A percentile compares a stretch with the other conserved stretches of the same genome.
Evolutionary conservation across 2,329 filamentous ascomycete genomes (phyloP).

Genomic region (Fusarium pseudoanthophilum): DNA sequence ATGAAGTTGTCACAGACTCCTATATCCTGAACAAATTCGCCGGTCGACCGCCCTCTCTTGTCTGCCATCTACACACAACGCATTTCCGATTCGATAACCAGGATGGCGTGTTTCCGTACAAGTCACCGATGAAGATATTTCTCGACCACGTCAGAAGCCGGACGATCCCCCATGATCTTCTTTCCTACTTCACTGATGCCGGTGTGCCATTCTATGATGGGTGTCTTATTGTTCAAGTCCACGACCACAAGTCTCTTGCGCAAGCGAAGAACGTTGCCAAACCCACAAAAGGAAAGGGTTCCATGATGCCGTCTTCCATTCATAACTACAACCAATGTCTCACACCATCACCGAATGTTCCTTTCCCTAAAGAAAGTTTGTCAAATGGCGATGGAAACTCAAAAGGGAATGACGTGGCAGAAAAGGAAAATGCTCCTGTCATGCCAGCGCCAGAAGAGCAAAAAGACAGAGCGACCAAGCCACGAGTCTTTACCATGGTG

Average conservation of each 20-base stretch:
- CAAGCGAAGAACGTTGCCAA: conserved; percentile 68
- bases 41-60: conserved; percentile 80
- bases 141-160: conserved; percentile 80
- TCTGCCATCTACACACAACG: conserved; percentile 84
- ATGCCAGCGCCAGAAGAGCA: conserved; percentile 62
- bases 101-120: conserved; percentile 91
- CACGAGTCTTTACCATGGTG: conserved; percentile 79
- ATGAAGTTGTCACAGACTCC: conserved; percentile 74
- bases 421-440: conserved; percentile 65
- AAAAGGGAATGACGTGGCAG: conserved; percentile 45
- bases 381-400: conserved; percentile 41
- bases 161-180: conserved; percentile 89
- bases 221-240: conserved; percentile 92
- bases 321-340: conserved; percentile 93
- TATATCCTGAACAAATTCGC: conserved; percentile 87
- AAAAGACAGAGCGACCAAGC: conserved; percentile 53
- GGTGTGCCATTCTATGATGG: conserved; percentile 91
- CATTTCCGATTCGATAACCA: conserved; percentile 95
- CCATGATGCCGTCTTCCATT: conserved; percentile 79
- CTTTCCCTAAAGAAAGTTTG: conserved; percentile 73
- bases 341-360: conserved; percentile 86
- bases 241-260: conserved; percentile 80
- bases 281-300: conserved; percentile 64
- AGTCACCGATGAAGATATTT: conserved; percentile 86
- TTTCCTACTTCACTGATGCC: conserved; percentile 77